These are phyloP conservation scores for Triadica sebifera DNA, from an alignment of 345 rosid species.

Conservation along the genomic window DNA sequence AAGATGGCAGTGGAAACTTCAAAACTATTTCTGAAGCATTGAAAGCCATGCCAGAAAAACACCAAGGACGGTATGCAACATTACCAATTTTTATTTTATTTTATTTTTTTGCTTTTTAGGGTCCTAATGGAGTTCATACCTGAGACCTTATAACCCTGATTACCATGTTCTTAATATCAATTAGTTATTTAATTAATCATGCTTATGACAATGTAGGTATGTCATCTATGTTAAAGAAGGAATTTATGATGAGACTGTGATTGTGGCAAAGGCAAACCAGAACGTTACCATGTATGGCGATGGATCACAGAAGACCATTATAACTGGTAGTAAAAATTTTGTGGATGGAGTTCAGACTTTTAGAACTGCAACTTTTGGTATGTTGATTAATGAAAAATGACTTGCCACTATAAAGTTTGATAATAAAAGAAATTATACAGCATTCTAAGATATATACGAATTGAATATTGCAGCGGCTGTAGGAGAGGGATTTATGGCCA, in stretches of 20 bases:
- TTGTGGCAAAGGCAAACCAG: constrained; percentile 37
- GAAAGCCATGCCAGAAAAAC: constrained; percentile 52
- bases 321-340: constrained; percentile 60
- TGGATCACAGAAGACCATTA: constrained; percentile 71
- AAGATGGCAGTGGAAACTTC: constrained; percentile 81
- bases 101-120: no score
- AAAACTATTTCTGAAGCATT: constrained; percentile 62
- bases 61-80: constrained; percentile 49
- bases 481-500: constrained; percentile 65
- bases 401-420: not conserved
- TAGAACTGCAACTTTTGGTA: constrained; percentile 68
- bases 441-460: no score
- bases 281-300: constrained; percentile 68
- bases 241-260: constrained; percentile 59
- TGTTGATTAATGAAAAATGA: not conserved
- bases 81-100: not conserved
- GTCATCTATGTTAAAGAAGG: constrained; percentile 70
- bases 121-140: no score
- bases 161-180: no score
- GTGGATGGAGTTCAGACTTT: constrained; percentile 57
- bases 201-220: constrained; percentile 40
- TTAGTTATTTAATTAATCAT: no score
- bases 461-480: constrained; percentile 48
- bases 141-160: no score
- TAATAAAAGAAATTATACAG: no score